Percentiles rank a stretch among this genome's conserved stretches.
Conservation (phyloP, 495 filamentous ascomycete species). For the Darksidea phi region DNA sequence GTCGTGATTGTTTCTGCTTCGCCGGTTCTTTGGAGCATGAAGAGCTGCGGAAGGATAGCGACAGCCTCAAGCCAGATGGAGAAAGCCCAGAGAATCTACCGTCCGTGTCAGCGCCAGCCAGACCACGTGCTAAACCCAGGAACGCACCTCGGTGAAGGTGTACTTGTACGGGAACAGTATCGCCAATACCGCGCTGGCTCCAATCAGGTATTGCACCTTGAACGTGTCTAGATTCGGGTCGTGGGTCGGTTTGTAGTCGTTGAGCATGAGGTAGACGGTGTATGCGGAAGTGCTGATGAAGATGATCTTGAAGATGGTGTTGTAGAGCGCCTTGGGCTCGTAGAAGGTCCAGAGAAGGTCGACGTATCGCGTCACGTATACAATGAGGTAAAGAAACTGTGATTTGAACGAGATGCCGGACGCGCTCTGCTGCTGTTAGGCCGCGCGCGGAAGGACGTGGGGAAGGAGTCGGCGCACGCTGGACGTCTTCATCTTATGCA, state of each 20-base stretch:
- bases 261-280: conserved; percentile 94
- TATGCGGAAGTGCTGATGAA: conserved; percentile 88
- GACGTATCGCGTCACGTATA: conserved; percentile 90
- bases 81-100: conserved; percentile 91
- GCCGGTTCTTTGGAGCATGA: conserved; percentile 95
- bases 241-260: conserved; percentile 92
- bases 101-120: conserved; percentile 21
- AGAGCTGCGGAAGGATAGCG: conserved; percentile 93
- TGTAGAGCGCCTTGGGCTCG: conserved; percentile 66
- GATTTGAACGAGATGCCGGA: conserved; percentile 98
- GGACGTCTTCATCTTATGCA: conserved; percentile 91
- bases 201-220: conserved; percentile 88
- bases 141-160: conserved; percentile 58
- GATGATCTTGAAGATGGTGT: conserved; percentile 90
- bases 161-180: conserved; percentile 83
- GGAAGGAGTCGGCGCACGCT: conserved; percentile 57
- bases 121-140: neutral
- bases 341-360: conserved; percentile 87
- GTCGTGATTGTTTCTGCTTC: conserved; percentile 98
- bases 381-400: conserved; percentile 86
- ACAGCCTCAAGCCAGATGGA: conserved; percentile 97
- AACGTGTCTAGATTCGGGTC: conserved; percentile 96
- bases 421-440: conserved; percentile 67
- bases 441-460: conserved; percentile 3
- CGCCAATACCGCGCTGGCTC: conserved; percentile 71